Conservation (phyloP, 2,329 filamentous ascomycete genomes). For the Botrytis cinerea region DNA sequence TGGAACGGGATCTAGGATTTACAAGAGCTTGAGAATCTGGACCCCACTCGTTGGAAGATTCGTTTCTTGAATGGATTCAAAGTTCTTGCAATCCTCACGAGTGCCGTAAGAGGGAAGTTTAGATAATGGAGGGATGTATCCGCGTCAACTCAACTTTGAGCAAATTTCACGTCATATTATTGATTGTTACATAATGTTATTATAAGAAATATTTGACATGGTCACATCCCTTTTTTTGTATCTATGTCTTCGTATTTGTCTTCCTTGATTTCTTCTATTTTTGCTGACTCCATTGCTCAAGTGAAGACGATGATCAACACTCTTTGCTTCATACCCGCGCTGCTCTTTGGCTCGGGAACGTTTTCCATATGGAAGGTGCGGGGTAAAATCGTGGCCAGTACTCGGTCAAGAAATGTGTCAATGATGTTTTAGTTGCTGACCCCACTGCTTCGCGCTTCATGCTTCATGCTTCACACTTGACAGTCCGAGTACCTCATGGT, state of each 20-base stretch:
- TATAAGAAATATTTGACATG: neutral
- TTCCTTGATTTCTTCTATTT: neutral
- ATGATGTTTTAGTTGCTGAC: conserved; percentile 7
- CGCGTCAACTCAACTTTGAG: neutral
- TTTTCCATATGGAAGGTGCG: neutral
- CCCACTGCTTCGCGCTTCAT: neutral
- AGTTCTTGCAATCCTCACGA: neutral
- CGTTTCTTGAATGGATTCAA: neutral
- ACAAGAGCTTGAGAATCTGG: neutral
- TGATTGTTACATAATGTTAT: neutral
- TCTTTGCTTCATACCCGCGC: neutral
- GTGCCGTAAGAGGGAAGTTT: neutral
- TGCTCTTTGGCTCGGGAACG: conserved; percentile 4
- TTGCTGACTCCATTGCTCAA: neutral
- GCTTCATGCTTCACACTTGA: conserved; percentile 3
- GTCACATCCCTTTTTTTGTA: neutral
- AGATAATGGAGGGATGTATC: neutral
- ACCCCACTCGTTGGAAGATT: neutral
- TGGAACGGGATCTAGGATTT: neutral
- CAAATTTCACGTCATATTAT: neutral
- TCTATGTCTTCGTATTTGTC: neutral
- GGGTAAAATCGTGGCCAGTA: neutral
- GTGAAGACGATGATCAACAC: neutral
- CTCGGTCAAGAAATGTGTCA: conserved; percentile 19
- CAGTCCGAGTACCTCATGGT: neutral